These are phyloP conservation scores for Leucogyrophana mollusca DNA, from an alignment of 768 basidiomycete species.

Conservation along the genomic window DNA sequence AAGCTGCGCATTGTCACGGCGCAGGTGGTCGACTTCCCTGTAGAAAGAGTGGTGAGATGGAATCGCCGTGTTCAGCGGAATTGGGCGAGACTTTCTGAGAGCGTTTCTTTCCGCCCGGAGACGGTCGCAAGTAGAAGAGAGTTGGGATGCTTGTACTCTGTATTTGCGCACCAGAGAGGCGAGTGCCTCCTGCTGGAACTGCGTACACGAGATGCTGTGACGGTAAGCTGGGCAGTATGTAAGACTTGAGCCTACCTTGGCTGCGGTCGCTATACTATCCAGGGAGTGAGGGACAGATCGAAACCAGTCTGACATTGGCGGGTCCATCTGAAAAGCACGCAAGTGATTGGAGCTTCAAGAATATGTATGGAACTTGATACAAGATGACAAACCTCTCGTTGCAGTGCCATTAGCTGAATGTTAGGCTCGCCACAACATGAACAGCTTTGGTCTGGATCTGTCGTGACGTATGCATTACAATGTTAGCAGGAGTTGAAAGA, in stretches of 20 bases:
- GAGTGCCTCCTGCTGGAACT: constrained; percentile 83
- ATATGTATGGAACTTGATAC: neutral
- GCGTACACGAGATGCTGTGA: neutral
- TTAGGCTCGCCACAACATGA: constrained; percentile 60
- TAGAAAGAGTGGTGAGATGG: constrained; percentile 1
- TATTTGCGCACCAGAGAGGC: constrained; percentile 66
- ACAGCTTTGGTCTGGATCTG: constrained; percentile 76
- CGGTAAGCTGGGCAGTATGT: neutral
- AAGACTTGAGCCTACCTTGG: constrained; percentile 47
- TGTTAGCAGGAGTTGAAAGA: no score
- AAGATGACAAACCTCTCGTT: constrained; percentile 56
- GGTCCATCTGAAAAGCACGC: constrained; percentile 58
- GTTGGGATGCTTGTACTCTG: constrained; percentile 53
- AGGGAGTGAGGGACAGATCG: constrained; percentile 56
- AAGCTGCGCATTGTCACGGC: constrained; percentile 47
- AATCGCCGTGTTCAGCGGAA: constrained; percentile 7
- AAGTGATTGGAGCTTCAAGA: constrained; percentile 4
- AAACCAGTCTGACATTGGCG: constrained; percentile 85
- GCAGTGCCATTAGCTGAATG: constrained; percentile 71
- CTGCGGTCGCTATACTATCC: constrained; percentile 64
- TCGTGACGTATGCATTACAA: neutral
- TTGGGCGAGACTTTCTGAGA: constrained; percentile 50
- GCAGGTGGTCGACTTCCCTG: constrained; percentile 52
- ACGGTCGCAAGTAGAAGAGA: constrained; percentile 30
- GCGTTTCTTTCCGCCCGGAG: constrained; percentile 38